Evolutionary conservation across 208 protist genomes (phyloP).

Genomic region (Trypanosoma scelopori): DNA sequence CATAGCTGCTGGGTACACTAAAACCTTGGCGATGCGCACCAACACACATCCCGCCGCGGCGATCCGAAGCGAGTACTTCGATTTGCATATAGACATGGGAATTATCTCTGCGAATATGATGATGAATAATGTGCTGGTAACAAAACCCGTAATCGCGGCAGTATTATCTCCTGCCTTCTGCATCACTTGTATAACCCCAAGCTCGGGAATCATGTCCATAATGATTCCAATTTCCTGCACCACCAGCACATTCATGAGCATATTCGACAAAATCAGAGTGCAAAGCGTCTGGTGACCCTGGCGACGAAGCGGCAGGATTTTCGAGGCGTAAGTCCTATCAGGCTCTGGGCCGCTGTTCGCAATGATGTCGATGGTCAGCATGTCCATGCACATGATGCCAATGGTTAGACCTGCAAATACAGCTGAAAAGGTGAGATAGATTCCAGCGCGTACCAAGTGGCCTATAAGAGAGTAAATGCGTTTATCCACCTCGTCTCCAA

Average conservation of each 20-base stretch:
- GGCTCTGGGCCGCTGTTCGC: slow-evolving; percentile 76
- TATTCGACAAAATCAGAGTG: slow-evolving; percentile 87
- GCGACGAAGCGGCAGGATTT: slow-evolving; percentile 71
- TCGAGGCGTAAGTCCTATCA: slow-evolving; percentile 76
- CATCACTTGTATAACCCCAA: slow-evolving; percentile 10
- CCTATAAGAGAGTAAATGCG: slow-evolving; percentile 69
- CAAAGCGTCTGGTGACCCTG: slow-evolving; percentile 84
- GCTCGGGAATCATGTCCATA: slow-evolving; percentile 50
- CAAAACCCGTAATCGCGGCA: slow-evolving; percentile 55
- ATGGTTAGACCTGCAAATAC: slow-evolving; percentile 90
- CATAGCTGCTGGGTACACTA: slow-evolving; percentile 78
- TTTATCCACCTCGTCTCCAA: slow-evolving; percentile 19
- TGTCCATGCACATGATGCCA: slow-evolving; percentile 88
- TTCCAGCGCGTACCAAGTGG: slow-evolving; percentile 43
- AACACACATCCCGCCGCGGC: slow-evolving; percentile 74
- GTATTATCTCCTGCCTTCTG: slow-evolving; percentile 14
- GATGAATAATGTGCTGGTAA: slow-evolving; percentile 76
- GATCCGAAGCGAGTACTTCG: slow-evolving; percentile 79
- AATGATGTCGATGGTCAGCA: slow-evolving; percentile 87
- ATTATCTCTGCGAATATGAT: slow-evolving; percentile 85
- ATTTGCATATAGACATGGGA: slow-evolving; percentile 90
- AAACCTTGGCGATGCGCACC: slow-evolving; percentile 74
- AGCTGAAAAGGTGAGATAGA: slow-evolving; percentile 78
- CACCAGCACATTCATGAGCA: slow-evolving; percentile 87
- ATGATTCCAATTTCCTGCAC: slow-evolving; percentile 70